A percentile compares a stretch with the other conserved stretches of the same genome.
These are phyloP conservation scores for Claviceps arundinis DNA, from an alignment of 2,329 filamentous ascomycete species.

Conservation along the genomic window DNA sequence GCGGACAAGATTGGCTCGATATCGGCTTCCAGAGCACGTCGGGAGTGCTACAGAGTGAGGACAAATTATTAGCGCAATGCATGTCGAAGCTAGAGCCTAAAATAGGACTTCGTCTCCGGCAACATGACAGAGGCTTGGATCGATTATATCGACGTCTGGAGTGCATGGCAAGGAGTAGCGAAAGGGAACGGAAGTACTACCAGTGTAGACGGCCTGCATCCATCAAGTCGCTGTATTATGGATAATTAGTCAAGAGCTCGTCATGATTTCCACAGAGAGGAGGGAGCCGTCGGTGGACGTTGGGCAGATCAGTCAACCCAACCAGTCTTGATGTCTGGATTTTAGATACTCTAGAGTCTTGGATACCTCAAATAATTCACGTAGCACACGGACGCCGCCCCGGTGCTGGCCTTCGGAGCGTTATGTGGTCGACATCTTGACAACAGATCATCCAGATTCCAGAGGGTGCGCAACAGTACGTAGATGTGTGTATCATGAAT, in stretches of 20 bases:
- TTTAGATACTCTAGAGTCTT: no score
- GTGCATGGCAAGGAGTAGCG: neutral
- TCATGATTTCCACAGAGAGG: neutral
- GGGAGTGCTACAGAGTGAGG: neutral
- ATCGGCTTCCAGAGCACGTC: neutral
- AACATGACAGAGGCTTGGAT: neutral
- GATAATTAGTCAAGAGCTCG: neutral
- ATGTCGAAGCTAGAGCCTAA: neutral
- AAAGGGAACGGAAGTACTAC: neutral
- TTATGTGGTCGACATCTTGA: constrained; percentile 27
- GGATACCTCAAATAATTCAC: neutral
- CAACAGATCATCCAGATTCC: constrained; percentile 35
- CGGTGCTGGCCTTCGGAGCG: constrained; percentile 11
- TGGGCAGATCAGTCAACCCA: neutral
- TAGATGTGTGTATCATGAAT: constrained; percentile 1
- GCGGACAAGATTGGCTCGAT: neutral
- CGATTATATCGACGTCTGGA: neutral
- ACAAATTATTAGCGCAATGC: neutral
- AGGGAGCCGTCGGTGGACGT: neutral
- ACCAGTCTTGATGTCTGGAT: no score
- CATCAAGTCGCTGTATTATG: no score
- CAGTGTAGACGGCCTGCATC: no score
- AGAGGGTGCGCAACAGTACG: neutral
- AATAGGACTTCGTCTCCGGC: neutral
- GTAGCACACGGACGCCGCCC: neutral